A percentile compares a stretch with the other conserved stretches of the same genome.
Evolutionary conservation across 164 flowering plant genomes (phyloP).

Genomic region (Kalanchoe fedtschenkoi): DNA sequence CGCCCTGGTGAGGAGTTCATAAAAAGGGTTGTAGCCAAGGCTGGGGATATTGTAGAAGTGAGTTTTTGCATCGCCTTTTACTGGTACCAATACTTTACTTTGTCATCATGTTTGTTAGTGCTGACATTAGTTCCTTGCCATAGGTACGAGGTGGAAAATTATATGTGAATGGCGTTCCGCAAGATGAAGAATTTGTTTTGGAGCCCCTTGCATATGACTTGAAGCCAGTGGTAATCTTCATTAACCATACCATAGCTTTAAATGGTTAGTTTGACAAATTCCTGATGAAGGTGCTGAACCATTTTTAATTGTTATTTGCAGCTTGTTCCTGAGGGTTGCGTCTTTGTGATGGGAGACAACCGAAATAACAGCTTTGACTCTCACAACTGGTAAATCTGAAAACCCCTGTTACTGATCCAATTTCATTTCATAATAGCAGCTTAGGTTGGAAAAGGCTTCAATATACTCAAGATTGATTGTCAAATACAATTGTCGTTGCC

Average conservation of each 20-base stretch:
- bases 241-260: slow-evolving; percentile 2
- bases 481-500: neutral
- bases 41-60: slow-evolving; percentile 85
- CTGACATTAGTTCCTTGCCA: neutral
- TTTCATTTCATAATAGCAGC: neutral
- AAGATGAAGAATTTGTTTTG: slow-evolving; percentile 70
- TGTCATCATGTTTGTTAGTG: neutral
- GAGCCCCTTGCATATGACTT: slow-evolving; percentile 86
- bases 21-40: slow-evolving; percentile 86
- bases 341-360: slow-evolving; percentile 95
- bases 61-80: neutral
- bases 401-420: neutral
- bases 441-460: slow-evolving; percentile 2
- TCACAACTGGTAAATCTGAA: slow-evolving; percentile 59
- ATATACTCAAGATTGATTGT: neutral
- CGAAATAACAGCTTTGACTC: slow-evolving; percentile 95
- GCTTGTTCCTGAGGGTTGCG: slow-evolving; percentile 92
- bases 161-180: slow-evolving; percentile 59
- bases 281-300: neutral
- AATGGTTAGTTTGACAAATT: neutral
- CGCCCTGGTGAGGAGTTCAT: slow-evolving; percentile 67
- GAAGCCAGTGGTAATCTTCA: slow-evolving; percentile 55
- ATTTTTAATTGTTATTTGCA: slow-evolving; percentile 20
- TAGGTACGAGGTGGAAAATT: slow-evolving; percentile 80
- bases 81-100: neutral